A percentile compares a stretch with the other conserved stretches of the same genome.
These are phyloP conservation scores for Periconia sp. DNA, from an alignment of 2,329 filamentous ascomycete genomes.

Conservation along the genomic window DNA sequence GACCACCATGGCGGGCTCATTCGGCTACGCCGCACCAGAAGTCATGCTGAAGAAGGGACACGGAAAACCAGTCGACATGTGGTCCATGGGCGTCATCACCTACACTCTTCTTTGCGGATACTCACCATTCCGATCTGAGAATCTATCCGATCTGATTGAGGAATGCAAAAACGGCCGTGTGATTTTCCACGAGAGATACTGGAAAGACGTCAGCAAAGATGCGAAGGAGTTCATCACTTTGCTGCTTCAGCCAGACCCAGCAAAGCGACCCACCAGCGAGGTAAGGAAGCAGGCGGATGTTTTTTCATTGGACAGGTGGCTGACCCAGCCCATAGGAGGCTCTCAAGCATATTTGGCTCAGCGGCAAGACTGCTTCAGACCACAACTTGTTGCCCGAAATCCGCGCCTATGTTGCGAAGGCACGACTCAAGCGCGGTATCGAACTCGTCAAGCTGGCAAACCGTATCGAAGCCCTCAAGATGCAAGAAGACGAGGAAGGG, in stretches of 20 bases:
- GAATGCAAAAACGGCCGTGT: conserved; percentile 84
- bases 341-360: conserved; percentile 83
- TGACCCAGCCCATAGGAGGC: conserved; percentile 60
- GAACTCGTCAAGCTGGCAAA: conserved; percentile 95
- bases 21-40: conserved; percentile 95
- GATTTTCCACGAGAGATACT: conserved; percentile 96
- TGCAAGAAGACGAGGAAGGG: conserved; percentile 86
- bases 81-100: conserved; percentile 97
- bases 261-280: conserved; percentile 75
- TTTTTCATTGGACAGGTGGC: not conserved
- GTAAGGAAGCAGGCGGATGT: conserved; percentile 49
- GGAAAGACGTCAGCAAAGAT: conserved; percentile 94
- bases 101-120: conserved; percentile 98
- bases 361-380: conserved; percentile 85
- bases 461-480: conserved; percentile 90
- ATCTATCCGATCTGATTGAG: conserved; percentile 86
- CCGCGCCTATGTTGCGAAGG: conserved; percentile 88
- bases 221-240: conserved; percentile 91
- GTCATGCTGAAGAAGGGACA: conserved; percentile 98
- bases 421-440: conserved; percentile 88
- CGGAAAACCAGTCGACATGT: conserved; percentile 98
- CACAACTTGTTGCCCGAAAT: conserved; percentile 98
- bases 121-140: conserved; percentile 96
- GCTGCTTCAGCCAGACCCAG: conserved; percentile 77
- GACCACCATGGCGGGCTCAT: conserved; percentile 97